Percentiles rank a stretch among this genome's conserved stretches.
Conservation (phyloP, 1,284 basidiomycete species). For the Wolfiporia cocos region DNA sequence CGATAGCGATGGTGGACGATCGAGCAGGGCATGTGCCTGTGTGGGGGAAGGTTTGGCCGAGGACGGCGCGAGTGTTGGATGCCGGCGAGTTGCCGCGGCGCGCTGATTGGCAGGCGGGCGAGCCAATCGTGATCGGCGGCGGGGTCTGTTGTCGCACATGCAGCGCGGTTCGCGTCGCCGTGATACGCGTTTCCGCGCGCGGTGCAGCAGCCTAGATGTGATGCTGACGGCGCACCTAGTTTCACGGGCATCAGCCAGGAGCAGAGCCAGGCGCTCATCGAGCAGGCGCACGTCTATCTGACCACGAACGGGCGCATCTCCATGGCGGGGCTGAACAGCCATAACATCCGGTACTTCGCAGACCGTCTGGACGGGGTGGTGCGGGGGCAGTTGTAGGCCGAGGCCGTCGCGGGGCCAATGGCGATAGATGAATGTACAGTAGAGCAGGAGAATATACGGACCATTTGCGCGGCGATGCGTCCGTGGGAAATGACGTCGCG, state of each 20-base stretch:
- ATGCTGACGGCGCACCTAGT: constrained; percentile 30
- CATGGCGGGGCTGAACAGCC: constrained; percentile 77
- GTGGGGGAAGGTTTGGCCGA: background rate
- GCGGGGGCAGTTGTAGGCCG: constrained; percentile 39
- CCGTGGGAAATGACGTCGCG: constrained; percentile 20
- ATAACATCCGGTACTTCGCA: constrained; percentile 77
- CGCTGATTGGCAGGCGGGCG: constrained; percentile 13
- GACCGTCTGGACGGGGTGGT: constrained; percentile 69
- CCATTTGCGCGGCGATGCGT: constrained; percentile 6
- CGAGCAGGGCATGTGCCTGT: background rate
- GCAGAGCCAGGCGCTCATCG: constrained; percentile 70
- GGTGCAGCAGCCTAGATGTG: background rate
- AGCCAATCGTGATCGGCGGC: constrained; percentile 9
- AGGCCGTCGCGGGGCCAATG: constrained; percentile 2
- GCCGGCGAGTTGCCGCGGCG: constrained; percentile 7
- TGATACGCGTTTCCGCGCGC: constrained; percentile 6
- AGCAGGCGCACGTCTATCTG: constrained; percentile 85
- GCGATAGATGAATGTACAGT: background rate
- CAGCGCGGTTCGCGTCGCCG: too few relatives aligned
- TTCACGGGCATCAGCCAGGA: constrained; percentile 71
- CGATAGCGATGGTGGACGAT: too few relatives aligned
- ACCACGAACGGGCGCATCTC: constrained; percentile 84
- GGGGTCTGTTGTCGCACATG: too few relatives aligned
- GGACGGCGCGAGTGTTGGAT: constrained; percentile 1
- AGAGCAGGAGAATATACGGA: background rate